These are phyloP conservation scores for Globisporangium cylindrosporum DNA, from an alignment of 352 stramenopile genomes.

Conservation along the genomic window DNA sequence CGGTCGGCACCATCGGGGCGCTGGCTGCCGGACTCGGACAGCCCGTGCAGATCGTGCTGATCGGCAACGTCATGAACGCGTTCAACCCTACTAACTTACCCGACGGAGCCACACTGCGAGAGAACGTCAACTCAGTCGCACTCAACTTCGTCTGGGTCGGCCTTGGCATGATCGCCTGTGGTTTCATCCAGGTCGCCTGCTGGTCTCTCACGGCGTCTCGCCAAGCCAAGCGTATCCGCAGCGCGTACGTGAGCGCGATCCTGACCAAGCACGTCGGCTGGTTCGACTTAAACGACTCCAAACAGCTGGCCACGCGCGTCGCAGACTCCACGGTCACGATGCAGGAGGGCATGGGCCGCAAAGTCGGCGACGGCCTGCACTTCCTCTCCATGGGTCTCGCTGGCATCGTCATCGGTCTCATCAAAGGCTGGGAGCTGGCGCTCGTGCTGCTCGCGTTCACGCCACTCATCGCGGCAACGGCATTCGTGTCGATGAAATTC, in stretches of 20 bases:
- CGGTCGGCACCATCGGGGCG: slow-evolving; percentile 38
- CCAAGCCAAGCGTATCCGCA: slow-evolving; percentile 42
- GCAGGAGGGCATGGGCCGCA: slow-evolving; percentile 63
- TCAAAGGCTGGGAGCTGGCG: slow-evolving; percentile 63
- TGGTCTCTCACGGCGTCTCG: slow-evolving; percentile 61
- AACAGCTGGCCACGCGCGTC: slow-evolving; percentile 27
- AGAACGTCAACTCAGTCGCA: slow-evolving; percentile 29
- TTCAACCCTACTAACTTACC: slow-evolving; percentile 47
- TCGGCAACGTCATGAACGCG: slow-evolving; percentile 69
- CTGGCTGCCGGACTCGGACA: slow-evolving; percentile 43
- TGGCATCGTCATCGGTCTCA: slow-evolving; percentile 60
- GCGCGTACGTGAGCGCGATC: slow-evolving; percentile 35
- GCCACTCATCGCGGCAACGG: slow-evolving; percentile 53
- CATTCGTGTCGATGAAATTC: slow-evolving; percentile 54
- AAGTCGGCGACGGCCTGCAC: slow-evolving; percentile 55
- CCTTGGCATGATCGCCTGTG: slow-evolving; percentile 21
- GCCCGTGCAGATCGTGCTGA: slow-evolving; percentile 66
- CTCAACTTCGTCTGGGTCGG: slow-evolving; percentile 38
- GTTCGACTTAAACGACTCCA: slow-evolving; percentile 41
- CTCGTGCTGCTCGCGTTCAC: slow-evolving; percentile 68
- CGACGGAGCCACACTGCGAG: slow-evolving; percentile 3
- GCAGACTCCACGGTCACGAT: slow-evolving; percentile 44
- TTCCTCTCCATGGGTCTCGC: slow-evolving; percentile 64
- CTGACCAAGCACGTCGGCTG: slow-evolving; percentile 37
- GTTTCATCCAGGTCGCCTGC: slow-evolving; percentile 43